Conservation (phyloP, 441 rosid species). For the Populus hybrid region DNA sequence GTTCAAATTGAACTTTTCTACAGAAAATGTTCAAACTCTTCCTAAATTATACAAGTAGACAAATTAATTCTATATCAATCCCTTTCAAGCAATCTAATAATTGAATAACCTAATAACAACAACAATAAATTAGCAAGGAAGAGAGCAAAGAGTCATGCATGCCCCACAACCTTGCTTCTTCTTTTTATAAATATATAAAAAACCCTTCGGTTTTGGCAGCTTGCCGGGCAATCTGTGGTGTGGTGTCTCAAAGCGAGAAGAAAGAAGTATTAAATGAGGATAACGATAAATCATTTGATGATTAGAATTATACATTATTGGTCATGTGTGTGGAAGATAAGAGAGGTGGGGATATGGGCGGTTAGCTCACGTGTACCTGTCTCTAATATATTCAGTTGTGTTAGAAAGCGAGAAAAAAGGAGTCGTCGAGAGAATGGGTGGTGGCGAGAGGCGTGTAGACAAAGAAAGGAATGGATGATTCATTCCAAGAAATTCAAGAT, state of each 20-base stretch:
- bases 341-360: constrained; percentile 42
- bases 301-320: constrained; percentile 14
- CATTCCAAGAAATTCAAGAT: neutral
- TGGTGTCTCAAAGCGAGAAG: neutral
- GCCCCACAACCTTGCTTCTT: constrained; percentile 16
- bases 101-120: too few species aligned
- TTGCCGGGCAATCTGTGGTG: constrained; percentile 10
- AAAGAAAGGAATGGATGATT: constrained; percentile 36
- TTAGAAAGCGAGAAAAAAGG: constrained; percentile 9
- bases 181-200: neutral
- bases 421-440: constrained; percentile 23
- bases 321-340: constrained; percentile 29
- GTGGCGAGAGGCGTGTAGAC: constrained; percentile 36
- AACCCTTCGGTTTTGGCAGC: constrained; percentile 8
- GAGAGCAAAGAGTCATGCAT: constrained; percentile 13
- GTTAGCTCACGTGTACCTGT: constrained; percentile 87
- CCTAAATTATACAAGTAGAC: neutral
- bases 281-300: constrained; percentile 35
- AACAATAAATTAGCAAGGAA: neutral
- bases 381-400: constrained; percentile 37
- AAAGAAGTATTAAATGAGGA: neutral
- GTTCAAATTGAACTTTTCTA: too few species aligned
- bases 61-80: neutral
- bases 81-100: neutral
- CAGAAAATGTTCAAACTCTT: neutral